Percentiles rank a stretch among this genome's conserved stretches.
These are phyloP conservation scores for Telopea speciosissima DNA, from an alignment of 177 flowering plant species.

Conservation along the genomic window DNA sequence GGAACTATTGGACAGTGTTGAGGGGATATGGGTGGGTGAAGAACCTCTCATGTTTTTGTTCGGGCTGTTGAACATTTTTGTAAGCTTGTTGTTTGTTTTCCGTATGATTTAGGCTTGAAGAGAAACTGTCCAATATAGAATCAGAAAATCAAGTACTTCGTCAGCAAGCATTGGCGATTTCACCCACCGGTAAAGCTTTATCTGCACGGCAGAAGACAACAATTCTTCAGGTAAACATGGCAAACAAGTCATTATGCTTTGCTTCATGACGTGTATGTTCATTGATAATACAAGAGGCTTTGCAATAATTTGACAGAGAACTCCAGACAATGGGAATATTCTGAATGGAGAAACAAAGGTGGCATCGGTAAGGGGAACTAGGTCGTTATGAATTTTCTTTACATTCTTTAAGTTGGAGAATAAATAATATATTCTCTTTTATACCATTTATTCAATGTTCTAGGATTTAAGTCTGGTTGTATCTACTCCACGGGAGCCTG, in stretches of 20 bases:
- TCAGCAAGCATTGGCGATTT: conserved; percentile 86
- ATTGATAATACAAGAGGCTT: conserved; percentile 4
- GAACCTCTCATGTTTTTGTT: background rate
- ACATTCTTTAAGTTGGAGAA: conserved; percentile 5
- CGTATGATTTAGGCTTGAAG: conserved; percentile 60
- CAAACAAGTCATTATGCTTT: background rate
- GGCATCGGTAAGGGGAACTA: conserved; percentile 36
- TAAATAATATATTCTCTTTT: conserved; percentile 10
- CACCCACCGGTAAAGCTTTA: conserved; percentile 69
- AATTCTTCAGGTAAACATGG: conserved; percentile 50
- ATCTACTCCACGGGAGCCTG: conserved; percentile 57
- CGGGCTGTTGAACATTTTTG: background rate
- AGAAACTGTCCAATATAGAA: conserved; percentile 77
- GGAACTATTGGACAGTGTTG: background rate
- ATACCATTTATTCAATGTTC: conserved; percentile 3
- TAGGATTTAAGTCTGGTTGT: conserved; percentile 52
- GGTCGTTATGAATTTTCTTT: background rate
- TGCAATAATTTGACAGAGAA: conserved; percentile 49
- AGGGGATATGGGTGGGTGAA: background rate
- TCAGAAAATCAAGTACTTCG: conserved; percentile 98
- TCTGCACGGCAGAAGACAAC: conserved; percentile 52
- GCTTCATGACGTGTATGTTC: background rate
- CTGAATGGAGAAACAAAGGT: conserved; percentile 62
- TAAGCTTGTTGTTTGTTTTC: conserved; percentile 1
- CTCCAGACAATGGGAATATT: conserved; percentile 67